Percentiles rank a stretch among this genome's conserved stretches.
Evolutionary conservation across 2,329 filamentous ascomycete genomes (phyloP).

Genomic region (Curvularia spicifera): DNA sequence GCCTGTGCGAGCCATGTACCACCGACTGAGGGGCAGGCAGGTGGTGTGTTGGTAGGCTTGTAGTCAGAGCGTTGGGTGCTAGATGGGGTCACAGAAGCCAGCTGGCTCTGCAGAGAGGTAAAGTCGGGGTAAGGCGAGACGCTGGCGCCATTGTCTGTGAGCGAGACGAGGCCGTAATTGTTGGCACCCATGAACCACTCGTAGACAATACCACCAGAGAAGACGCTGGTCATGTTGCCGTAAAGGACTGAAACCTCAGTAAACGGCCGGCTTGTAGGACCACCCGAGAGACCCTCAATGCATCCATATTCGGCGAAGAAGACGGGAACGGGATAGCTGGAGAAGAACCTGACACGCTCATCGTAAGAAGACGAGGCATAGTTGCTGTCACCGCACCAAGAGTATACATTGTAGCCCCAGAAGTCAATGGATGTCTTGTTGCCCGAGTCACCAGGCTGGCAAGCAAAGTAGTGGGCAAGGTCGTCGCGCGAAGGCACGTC

Average conservation of each 20-base stretch:
- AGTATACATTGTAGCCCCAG: constrained; percentile 99
- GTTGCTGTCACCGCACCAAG: constrained; percentile 89
- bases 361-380: constrained; percentile 79
- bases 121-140: constrained; percentile 74
- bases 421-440: constrained; percentile 77
- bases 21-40: constrained; percentile 72
- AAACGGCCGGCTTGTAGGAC: constrained; percentile 72
- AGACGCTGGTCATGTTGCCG: constrained; percentile 82
- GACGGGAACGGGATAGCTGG: constrained; percentile 86
- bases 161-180: constrained; percentile 80
- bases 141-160: constrained; percentile 63
- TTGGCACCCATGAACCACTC: constrained; percentile 95
- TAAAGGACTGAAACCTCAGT: constrained; percentile 84
- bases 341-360: constrained; percentile 82
- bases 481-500: constrained; percentile 84
- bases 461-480: constrained; percentile 94
- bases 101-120: constrained; percentile 70
- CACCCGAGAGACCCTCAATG: constrained; percentile 60
- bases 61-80: constrained; percentile 71
- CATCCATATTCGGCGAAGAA: constrained; percentile 99
- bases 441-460: constrained; percentile 60
- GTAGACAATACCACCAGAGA: constrained; percentile 97
- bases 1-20: constrained; percentile 71
- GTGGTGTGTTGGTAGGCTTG: constrained; percentile 70
- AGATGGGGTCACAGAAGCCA: constrained; percentile 70